Percentiles rank a stretch among this genome's conserved stretches.
These are phyloP conservation scores for Chara braunii DNA, from an alignment of 139 green algal genomes.

Conservation along the genomic window DNA sequence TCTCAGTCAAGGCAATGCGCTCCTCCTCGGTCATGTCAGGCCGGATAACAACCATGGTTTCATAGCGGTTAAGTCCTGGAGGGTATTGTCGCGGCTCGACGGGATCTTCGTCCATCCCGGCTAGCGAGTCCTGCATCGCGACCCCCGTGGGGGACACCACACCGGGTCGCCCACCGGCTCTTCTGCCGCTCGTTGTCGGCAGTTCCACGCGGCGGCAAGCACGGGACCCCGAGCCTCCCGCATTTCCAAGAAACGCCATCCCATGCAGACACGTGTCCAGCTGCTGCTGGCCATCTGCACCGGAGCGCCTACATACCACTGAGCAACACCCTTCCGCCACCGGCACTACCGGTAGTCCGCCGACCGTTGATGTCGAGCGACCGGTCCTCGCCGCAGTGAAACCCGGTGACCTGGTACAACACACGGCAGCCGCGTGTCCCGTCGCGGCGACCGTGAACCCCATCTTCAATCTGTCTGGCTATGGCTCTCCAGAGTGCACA, in stretches of 20 bases:
- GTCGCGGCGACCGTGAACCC: neutral
- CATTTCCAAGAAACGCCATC: neutral
- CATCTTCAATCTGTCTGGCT: too few relatives aligned
- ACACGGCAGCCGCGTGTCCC: neutral
- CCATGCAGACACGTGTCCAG: neutral
- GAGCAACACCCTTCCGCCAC: neutral
- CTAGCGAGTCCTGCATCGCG: constrained; percentile 24
- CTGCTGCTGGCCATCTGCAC: neutral
- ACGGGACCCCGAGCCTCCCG: neutral
- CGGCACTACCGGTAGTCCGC: neutral
- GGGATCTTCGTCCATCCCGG: constrained; percentile 28
- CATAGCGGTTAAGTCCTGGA: constrained; percentile 22
- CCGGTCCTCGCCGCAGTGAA: neutral
- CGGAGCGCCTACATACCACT: neutral
- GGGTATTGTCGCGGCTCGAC: constrained; percentile 22
- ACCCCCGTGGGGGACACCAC: neutral
- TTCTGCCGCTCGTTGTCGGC: neutral
- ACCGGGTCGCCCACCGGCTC: neutral
- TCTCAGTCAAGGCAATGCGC: constrained; percentile 25
- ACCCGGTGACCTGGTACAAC: neutral
- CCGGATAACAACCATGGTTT: constrained; percentile 37
- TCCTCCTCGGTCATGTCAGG: constrained; percentile 34
- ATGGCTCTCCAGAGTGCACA: too few relatives aligned
- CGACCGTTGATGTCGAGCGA: neutral
- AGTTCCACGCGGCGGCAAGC: neutral